A percentile compares a stretch with the other conserved stretches of the same genome.
Evolutionary conservation across 2,329 filamentous ascomycete species (phyloP).

Genomic region (Pyricularia pennisetigena): DNA sequence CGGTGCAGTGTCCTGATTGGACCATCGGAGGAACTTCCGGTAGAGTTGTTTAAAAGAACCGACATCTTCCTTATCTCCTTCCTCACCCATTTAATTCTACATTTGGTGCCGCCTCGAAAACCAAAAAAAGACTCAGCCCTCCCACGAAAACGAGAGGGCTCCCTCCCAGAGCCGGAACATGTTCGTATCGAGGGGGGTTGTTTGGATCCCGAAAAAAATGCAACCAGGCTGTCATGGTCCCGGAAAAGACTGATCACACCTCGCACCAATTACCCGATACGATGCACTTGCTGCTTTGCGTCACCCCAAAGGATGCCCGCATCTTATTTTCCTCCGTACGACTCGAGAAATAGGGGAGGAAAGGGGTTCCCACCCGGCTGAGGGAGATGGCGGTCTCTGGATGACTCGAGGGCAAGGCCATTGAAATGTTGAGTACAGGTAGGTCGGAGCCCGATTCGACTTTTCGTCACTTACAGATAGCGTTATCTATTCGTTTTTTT

Average conservation of each 20-base stretch:
- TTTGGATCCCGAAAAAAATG: background rate
- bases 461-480: background rate
- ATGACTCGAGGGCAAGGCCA: background rate
- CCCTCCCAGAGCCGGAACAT: background rate
- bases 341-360: background rate
- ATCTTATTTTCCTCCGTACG: background rate
- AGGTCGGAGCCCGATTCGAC: background rate
- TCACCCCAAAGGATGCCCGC: background rate
- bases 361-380: background rate
- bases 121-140: background rate
- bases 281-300: background rate
- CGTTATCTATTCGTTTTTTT: background rate
- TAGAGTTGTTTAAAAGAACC: background rate
- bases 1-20: background rate
- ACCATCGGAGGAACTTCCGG: background rate
- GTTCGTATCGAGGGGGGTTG: background rate
- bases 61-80: background rate
- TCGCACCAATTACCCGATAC: conserved; percentile 1
- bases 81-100: background rate
- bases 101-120: background rate
- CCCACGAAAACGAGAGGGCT: background rate
- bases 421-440: background rate
- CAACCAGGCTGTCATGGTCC: background rate
- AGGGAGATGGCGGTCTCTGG: background rate
- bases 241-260: background rate